Base-by-base conservation (phyloP, 2,329 filamentous ascomycete genomes). In the Ophiocordyceps robertsii region DNA sequence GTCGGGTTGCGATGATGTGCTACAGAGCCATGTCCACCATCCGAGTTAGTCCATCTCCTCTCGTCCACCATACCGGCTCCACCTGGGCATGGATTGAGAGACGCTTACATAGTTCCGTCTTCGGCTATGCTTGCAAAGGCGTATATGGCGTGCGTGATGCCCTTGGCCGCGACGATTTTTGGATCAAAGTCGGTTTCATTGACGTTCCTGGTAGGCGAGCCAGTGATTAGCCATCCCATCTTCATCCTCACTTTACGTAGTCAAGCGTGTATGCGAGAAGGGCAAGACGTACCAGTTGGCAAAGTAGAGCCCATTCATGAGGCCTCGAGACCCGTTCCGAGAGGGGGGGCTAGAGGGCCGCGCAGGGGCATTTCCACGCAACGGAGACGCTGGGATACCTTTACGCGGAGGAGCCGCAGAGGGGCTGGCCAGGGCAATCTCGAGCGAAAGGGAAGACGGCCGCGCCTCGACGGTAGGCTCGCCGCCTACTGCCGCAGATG, bases 121-220 rank as follows among this genome's bases (percentile, higher is more conserved):
- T 53, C 41, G 6, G 50, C 58, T 37, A 75, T 67, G 35, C 70
- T 61, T 19, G 64, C 66, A 49, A 75, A 74, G 0, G 70, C 65
- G 44, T 73, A 90, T 9, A 90, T 68, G 1, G 92, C 64, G 52
- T 90, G 85, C 0, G 84, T 90, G 30, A 92, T 66, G 41, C 82
- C 71, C 6, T 77, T 69, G 0, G 70, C 75, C 0, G 80, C 80
- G 8, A 93, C 66, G 47, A 83, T 70, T 49, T 82, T 71, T 0
- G 84, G 83, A 38, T 82, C 72, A 55, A 82, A 86, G 48, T 84
- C 75, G 43, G 84, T 73, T 21, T 66, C 79, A 54, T 94, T 92
- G 40, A 86, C 84, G 35, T 56, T 55, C 60, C 61, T 53, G 43
- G 51, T 29, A 47, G 37, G 29, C 21, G 36, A 7, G 32, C 24